A percentile compares a stretch with the other conserved stretches of the same genome.
phyloP scores from a whole-genome alignment of 2,329 filamentous ascomycete genomes.

The Hypoxylon sp. region DNA sequence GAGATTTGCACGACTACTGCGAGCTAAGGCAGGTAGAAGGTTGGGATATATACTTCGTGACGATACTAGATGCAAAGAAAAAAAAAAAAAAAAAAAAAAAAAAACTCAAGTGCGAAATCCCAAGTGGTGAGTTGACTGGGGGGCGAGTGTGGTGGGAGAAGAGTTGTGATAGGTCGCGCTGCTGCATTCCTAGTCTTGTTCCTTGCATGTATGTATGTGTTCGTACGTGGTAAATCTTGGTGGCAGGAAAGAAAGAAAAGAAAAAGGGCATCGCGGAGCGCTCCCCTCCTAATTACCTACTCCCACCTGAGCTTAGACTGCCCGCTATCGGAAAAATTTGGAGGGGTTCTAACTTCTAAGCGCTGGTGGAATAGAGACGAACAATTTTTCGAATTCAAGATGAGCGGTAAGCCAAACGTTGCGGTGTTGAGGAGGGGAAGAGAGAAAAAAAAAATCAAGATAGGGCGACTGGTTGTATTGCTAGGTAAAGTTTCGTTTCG shows the following conservation, averaged over 20 bases:
- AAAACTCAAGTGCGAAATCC: constrained; percentile 4
- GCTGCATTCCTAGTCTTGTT: constrained; percentile 24
- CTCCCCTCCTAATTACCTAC: constrained; percentile 8
- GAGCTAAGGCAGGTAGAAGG: too few species aligned
- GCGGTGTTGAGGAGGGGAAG: constrained; percentile 22
- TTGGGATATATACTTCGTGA: too few species aligned
- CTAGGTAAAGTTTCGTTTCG: constrained; percentile 27
- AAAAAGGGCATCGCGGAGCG: constrained; percentile 14
- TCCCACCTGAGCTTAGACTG: background rate
- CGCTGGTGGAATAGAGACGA: background rate
- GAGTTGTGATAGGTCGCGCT: constrained; percentile 22
- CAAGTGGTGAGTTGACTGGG: constrained; percentile 28
- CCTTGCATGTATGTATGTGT: constrained; percentile 34
- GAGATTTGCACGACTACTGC: constrained; percentile 1
- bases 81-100: constrained; percentile 8
- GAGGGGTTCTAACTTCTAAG: too few species aligned
- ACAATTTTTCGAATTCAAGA: constrained; percentile 24
- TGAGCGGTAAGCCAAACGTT: constrained; percentile 27
- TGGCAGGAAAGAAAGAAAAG: background rate
- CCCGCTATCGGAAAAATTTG: constrained; percentile 21
- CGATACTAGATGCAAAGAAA: background rate
- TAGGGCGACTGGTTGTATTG: too few species aligned
- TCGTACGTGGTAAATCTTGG: constrained; percentile 21
- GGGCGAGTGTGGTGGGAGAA: constrained; percentile 13
- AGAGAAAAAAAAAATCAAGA: constrained; percentile 28